Percentiles rank a stretch among this genome's conserved stretches.
Evolutionary conservation across 2,329 filamentous ascomycete genomes (phyloP).

Genomic region (Curvularia verruculosa): DNA sequence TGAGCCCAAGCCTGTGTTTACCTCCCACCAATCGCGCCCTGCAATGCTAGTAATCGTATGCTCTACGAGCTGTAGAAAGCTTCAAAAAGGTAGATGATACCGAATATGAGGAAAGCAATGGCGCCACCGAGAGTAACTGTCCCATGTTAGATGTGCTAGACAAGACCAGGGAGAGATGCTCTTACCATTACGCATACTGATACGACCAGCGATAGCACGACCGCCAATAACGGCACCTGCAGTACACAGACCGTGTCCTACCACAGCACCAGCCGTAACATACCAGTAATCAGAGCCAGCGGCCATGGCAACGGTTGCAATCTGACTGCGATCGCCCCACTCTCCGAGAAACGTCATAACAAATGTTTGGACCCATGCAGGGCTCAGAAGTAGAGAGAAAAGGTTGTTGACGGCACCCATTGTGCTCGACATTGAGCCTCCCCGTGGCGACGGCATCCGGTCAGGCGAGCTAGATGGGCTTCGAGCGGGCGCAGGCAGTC

Average conservation of each 20-base stretch:
- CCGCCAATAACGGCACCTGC: slow-evolving; percentile 90
- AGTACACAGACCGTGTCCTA: slow-evolving; percentile 88
- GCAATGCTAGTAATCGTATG: slow-evolving; percentile 26
- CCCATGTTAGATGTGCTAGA: slow-evolving; percentile 30
- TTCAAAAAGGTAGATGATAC: slow-evolving; percentile 88
- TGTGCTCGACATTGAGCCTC: slow-evolving; percentile 61
- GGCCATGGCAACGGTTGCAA: slow-evolving; percentile 98
- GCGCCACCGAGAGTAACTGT: slow-evolving; percentile 92
- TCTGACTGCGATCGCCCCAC: slow-evolving; percentile 97
- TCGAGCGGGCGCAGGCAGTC: slow-evolving; percentile 79
- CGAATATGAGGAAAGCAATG: slow-evolving; percentile 86
- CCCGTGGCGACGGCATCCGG: slow-evolving; percentile 51
- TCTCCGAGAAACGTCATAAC: slow-evolving; percentile 98
- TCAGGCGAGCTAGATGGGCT: slow-evolving; percentile 69
- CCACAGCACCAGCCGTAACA: slow-evolving; percentile 87
- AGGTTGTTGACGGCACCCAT: slow-evolving; percentile 81
- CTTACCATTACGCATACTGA: slow-evolving; percentile 95
- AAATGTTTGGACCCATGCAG: slow-evolving; percentile 98
- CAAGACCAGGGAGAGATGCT: slow-evolving; percentile 33
- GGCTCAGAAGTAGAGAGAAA: slow-evolving; percentile 84
- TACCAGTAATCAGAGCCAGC: slow-evolving; percentile 99
- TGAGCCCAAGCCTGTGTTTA: slow-evolving; percentile 12
- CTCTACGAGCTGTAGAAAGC: slow-evolving; percentile 63
- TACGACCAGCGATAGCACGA: slow-evolving; percentile 86
- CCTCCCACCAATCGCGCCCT: slow-evolving; percentile 27